Conservation (phyloP, 352 stramenopile species). For the Phytophthora podocarpi region DNA sequence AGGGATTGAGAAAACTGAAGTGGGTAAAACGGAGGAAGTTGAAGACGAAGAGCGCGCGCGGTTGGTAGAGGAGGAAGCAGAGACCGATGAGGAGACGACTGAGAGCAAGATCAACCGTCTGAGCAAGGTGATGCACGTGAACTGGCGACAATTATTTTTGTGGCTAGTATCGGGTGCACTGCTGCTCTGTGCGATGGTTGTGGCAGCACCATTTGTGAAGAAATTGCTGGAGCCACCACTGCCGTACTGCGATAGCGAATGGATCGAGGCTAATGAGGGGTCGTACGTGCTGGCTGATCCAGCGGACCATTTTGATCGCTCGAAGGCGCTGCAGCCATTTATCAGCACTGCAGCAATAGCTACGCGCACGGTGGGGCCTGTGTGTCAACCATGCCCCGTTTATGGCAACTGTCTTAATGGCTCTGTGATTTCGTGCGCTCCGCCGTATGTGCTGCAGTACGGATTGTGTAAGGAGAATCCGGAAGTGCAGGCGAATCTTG, state of each 20-base stretch:
- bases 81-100: conserved; percentile 60
- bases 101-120: conserved; percentile 42
- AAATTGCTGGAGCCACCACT: conserved; percentile 38
- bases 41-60: conserved; percentile 24
- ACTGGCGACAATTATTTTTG: conserved; percentile 43
- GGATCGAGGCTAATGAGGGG: conserved; percentile 30
- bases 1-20: background rate
- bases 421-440: conserved; percentile 47
- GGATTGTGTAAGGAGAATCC: conserved; percentile 60
- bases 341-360: conserved; percentile 23
- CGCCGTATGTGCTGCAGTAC: conserved; percentile 53
- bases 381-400: conserved; percentile 61
- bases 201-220: conserved; percentile 44
- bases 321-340: conserved; percentile 59
- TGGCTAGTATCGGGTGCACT: conserved; percentile 41
- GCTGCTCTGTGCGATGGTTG: conserved; percentile 48
- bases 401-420: conserved; percentile 66
- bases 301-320: conserved; percentile 42
- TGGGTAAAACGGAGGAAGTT: conserved; percentile 9
- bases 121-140: conserved; percentile 43
- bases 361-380: background rate
- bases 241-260: conserved; percentile 64
- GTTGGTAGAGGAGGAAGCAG: conserved; percentile 38
- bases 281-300: conserved; percentile 31
- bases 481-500: conserved; percentile 53